phyloP scores from a whole-genome alignment of 192 early-diverging fungal genomes.

The Lobosporangium transversale region DNA sequence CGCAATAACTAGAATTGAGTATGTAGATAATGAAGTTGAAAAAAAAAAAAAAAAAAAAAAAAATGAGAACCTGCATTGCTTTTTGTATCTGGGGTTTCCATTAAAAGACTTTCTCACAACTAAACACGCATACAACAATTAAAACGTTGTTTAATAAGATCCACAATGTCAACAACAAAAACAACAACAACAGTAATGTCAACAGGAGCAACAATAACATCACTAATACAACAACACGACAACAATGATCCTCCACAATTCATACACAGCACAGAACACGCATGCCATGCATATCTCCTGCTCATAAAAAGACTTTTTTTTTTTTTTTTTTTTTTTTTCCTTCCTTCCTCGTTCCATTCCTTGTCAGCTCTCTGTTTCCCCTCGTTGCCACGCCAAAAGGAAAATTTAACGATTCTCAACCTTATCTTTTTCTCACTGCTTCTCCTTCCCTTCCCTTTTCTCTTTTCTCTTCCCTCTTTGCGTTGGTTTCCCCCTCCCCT shows the following conservation, averaged over 20 bases:
- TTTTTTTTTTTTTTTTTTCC: background rate
- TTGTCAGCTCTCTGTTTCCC: background rate
- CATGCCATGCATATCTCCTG: background rate
- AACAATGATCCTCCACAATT: background rate
- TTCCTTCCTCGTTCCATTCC: background rate
- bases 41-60: too few species aligned
- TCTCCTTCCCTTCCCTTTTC: background rate
- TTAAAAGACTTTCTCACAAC: conserved; percentile 8
- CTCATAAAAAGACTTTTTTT: background rate
- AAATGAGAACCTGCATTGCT: too few species aligned
- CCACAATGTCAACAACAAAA: background rate
- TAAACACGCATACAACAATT: conserved; percentile 1
- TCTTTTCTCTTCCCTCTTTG: background rate
- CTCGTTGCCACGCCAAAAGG: too few species aligned
- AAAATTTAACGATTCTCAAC: too few species aligned
- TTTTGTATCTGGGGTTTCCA: too few species aligned
- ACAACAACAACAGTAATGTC: background rate
- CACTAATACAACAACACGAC: background rate
- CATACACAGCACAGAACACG: too few species aligned
- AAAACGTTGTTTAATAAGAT: background rate
- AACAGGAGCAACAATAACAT: background rate
- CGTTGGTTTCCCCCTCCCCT: background rate
- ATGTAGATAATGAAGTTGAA: too few species aligned
- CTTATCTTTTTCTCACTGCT: background rate
- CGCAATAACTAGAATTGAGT: too few species aligned